phyloP scores from a whole-genome alignment of 768 basidiomycete species.

The Termitomyces sp. region DNA sequence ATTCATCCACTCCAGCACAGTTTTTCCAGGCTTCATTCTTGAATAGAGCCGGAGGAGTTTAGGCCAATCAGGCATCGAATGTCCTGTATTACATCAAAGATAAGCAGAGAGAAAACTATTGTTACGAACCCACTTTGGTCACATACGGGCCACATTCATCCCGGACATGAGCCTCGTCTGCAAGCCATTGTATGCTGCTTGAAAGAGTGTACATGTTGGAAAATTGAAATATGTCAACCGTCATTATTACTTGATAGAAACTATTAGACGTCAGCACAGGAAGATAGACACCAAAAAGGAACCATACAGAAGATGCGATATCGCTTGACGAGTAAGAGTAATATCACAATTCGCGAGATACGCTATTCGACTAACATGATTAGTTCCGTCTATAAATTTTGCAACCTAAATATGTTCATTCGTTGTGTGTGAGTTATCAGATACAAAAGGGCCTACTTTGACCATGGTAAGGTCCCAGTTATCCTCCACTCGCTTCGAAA shows the following conservation, averaged over 20 bases:
- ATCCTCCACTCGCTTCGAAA: conserved; percentile 75
- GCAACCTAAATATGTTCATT: conserved; percentile 50
- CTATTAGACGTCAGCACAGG: conserved; percentile 35
- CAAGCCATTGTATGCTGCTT: conserved; percentile 84
- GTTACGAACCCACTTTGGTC: conserved; percentile 60
- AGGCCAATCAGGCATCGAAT: conserved; percentile 78
- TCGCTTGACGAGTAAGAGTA: conserved; percentile 76
- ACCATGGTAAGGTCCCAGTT: conserved; percentile 97
- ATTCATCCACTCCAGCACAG: conserved; percentile 88
- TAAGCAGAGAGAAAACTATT: neutral
- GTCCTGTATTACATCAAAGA: conserved; percentile 33
- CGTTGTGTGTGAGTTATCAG: neutral
- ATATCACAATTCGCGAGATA: conserved; percentile 88
- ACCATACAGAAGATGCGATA: conserved; percentile 87
- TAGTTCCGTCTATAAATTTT: conserved; percentile 83
- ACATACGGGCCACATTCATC: conserved; percentile 94
- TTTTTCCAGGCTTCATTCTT: conserved; percentile 76
- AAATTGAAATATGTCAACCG: conserved; percentile 95
- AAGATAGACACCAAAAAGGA: neutral
- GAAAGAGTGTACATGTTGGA: conserved; percentile 96
- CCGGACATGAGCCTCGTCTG: conserved; percentile 78
- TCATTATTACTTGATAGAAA: conserved; percentile 96
- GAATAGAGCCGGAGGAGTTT: conserved; percentile 85
- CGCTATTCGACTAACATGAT: conserved; percentile 89
- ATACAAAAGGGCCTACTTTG: conserved; percentile 46